Conservation (phyloP, 495 filamentous ascomycete genomes). For the Usnea hakonensis region DNA sequence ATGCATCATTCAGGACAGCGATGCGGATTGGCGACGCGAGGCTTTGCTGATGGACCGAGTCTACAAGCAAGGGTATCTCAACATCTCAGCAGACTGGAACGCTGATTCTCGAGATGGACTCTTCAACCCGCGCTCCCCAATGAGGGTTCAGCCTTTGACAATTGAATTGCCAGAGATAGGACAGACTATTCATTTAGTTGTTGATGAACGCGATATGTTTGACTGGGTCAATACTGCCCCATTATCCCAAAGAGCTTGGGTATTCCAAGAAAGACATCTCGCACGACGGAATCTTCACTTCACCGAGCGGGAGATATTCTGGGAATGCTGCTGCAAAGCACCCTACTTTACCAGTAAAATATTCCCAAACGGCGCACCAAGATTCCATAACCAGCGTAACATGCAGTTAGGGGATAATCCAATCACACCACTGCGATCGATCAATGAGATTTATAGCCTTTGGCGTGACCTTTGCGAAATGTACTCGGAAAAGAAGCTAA, state of each 20-base stretch:
- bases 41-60: slow-evolving; percentile 33
- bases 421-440: not conserved
- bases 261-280: slow-evolving; percentile 20
- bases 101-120: slow-evolving; percentile 9
- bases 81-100: slow-evolving; percentile 9
- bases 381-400: not conserved
- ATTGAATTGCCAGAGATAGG: slow-evolving; percentile 3
- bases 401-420: not conserved
- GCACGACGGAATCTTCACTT: slow-evolving; percentile 17
- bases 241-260: slow-evolving; percentile 12
- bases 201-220: slow-evolving; percentile 2
- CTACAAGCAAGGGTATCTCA: slow-evolving; percentile 25
- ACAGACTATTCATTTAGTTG: not conserved
- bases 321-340: slow-evolving; percentile 12
- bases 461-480: slow-evolving; percentile 7
- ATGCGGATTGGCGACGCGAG: slow-evolving; percentile 32
- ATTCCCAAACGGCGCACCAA: not conserved
- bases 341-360: slow-evolving; percentile 8
- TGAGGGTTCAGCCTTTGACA: slow-evolving; percentile 3
- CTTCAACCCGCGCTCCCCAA: slow-evolving; percentile 7
- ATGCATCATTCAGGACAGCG: slow-evolving; percentile 35
- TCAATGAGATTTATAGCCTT: not conserved
- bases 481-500: slow-evolving; percentile 11
- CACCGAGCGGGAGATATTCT: slow-evolving; percentile 8
- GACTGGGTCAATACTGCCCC: slow-evolving; percentile 1